These are phyloP conservation scores for Cyberlindnera mississippiensis DNA, from an alignment of 805 yeast genomes.

Conservation along the genomic window DNA sequence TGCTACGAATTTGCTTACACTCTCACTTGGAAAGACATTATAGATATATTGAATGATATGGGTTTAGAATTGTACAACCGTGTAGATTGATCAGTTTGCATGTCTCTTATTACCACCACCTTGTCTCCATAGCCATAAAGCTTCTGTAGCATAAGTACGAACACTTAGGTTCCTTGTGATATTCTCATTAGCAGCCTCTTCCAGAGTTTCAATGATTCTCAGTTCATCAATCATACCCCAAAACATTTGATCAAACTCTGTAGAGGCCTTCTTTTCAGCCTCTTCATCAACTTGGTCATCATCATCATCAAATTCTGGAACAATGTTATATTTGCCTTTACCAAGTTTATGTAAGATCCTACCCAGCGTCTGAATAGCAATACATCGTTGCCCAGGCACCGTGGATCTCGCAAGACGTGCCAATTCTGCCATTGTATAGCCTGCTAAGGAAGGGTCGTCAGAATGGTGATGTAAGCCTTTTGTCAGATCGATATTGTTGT, in stretches of 20 bases:
- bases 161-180: slow-evolving; percentile 66
- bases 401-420: slow-evolving; percentile 76
- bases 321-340: slow-evolving; percentile 48
- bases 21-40: too few relatives aligned
- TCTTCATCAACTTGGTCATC: slow-evolving; percentile 29
- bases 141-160: slow-evolving; percentile 80
- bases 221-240: slow-evolving; percentile 70
- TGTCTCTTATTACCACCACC: slow-evolving; percentile 39
- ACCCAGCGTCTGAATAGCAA: slow-evolving; percentile 85
- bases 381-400: slow-evolving; percentile 78
- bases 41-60: too few relatives aligned
- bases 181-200: slow-evolving; percentile 64
- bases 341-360: slow-evolving; percentile 81
- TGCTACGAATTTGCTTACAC: too few relatives aligned
- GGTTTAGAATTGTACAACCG: too few relatives aligned
- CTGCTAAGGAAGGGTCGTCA: slow-evolving; percentile 83
- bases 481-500: slow-evolving; percentile 43
- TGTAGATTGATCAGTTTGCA: slow-evolving; percentile 18
- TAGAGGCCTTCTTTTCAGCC: slow-evolving; percentile 28
- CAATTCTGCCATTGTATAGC: slow-evolving; percentile 83
- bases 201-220: slow-evolving; percentile 59
- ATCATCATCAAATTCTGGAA: slow-evolving; percentile 38
- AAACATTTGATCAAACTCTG: slow-evolving; percentile 40
- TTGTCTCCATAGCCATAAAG: slow-evolving; percentile 81
- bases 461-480: slow-evolving; percentile 90